Percentiles rank a stretch among this genome's conserved stretches.
phyloP scores from a whole-genome alignment of 2,329 filamentous ascomycete genomes.

The Penicillium sp. region DNA sequence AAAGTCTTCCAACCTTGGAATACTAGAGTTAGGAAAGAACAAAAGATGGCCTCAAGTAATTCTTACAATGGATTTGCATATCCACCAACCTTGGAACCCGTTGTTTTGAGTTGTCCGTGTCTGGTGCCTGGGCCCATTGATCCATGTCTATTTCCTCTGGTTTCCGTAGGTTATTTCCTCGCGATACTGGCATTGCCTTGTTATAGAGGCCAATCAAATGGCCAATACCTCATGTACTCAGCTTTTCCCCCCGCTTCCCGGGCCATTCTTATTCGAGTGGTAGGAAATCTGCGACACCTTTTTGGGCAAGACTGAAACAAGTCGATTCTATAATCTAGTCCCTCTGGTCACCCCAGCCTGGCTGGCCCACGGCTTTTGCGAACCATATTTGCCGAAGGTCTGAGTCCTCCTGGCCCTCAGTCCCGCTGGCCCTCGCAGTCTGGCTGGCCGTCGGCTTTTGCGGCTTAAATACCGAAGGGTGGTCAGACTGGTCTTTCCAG shows the following conservation, averaged over 20 bases:
- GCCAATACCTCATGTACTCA: too few species aligned
- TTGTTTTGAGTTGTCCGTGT: too few species aligned
- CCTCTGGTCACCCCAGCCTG: neutral
- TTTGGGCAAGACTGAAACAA: neutral
- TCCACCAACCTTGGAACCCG: too few species aligned
- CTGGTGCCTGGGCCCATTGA: too few species aligned
- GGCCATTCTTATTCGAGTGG: neutral
- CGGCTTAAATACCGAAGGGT: neutral
- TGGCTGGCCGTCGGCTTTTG: neutral
- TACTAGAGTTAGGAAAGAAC: neutral
- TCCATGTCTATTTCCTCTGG: too few species aligned
- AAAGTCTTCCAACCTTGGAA: neutral
- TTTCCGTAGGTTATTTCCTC: too few species aligned
- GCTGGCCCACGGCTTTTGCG: neutral
- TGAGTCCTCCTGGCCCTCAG: neutral
- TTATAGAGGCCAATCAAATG: too few species aligned
- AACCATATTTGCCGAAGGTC: neutral
- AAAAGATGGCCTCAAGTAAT: too few species aligned
- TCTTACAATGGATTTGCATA: too few species aligned
- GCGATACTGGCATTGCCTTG: too few species aligned
- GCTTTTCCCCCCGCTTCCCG: neutral
- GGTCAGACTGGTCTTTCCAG: neutral
- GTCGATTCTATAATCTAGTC: neutral
- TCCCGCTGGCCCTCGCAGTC: neutral
- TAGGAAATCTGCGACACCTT: neutral